These are phyloP conservation scores for Sphenostylis stenocarpa DNA, from an alignment of 306 rosid species.

Conservation along the genomic window DNA sequence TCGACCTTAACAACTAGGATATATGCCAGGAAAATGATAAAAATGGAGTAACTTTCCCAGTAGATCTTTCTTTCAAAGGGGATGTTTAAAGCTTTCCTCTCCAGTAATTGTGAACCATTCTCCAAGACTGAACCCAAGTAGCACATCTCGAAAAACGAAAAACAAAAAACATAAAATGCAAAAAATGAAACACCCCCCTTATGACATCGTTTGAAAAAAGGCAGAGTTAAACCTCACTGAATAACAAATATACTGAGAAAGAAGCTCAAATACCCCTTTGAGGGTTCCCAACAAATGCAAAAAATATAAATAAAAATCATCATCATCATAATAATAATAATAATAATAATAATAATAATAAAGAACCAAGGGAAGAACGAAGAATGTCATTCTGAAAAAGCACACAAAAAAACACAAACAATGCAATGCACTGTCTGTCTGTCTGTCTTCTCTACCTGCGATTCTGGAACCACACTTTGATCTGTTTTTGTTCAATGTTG, in stretches of 20 bases:
- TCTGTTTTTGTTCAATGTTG: constrained; percentile 78
- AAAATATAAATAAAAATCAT: too few species aligned
- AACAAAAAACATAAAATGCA: background rate
- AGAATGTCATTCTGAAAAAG: background rate
- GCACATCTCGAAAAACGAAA: background rate
- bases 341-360: too few species aligned
- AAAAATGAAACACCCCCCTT: background rate
- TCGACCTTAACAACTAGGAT: constrained; percentile 13
- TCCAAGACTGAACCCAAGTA: background rate
- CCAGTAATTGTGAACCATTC: background rate
- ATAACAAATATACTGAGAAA: background rate
- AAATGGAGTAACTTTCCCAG: constrained; percentile 27
- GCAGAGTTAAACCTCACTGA: background rate
- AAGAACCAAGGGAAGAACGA: background rate
- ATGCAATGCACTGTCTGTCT: background rate
- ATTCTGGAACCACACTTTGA: constrained; percentile 90
- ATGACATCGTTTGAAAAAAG: background rate
- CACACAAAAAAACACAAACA: background rate
- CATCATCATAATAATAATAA: too few species aligned
- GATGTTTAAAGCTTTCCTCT: background rate
- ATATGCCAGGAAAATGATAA: constrained; percentile 17
- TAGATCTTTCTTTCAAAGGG: constrained; percentile 11
- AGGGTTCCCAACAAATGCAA: constrained; percentile 2
- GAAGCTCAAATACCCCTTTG: background rate
- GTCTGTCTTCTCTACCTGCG: constrained; percentile 54